Evolutionary conservation across 176 grass and related monocot species (phyloP).

Genomic region (Carex kokanica): DNA sequence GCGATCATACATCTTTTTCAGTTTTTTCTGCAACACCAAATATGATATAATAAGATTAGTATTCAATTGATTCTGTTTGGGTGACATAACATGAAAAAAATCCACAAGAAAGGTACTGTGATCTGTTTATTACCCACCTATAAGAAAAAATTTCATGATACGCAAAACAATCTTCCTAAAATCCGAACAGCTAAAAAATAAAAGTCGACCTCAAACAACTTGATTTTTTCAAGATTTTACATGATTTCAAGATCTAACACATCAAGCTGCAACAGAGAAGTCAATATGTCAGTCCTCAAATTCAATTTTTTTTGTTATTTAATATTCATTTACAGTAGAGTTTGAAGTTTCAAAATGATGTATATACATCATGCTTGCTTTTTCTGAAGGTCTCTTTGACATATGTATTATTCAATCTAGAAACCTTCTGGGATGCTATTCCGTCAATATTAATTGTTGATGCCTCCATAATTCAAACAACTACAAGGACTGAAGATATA

Average conservation of each 20-base stretch:
- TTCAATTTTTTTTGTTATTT: neutral
- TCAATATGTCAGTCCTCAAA: neutral
- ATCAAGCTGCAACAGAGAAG: too few relatives aligned
- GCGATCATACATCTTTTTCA: too few relatives aligned
- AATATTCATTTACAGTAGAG: neutral
- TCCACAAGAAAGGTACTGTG: too few relatives aligned
- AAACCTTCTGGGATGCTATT: neutral
- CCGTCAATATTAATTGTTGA: neutral
- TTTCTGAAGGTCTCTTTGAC: neutral
- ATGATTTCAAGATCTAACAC: neutral
- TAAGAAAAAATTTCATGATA: neutral
- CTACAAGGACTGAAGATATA: neutral
- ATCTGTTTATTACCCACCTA: neutral
- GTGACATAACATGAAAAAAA: too few relatives aligned
- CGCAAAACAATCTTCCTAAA: neutral
- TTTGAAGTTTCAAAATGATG: neutral
- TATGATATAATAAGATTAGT: too few relatives aligned
- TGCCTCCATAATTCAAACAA: neutral
- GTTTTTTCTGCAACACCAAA: too few relatives aligned
- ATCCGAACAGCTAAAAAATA: neutral
- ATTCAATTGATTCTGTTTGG: too few relatives aligned
- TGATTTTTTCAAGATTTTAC: neutral
- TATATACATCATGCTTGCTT: neutral
- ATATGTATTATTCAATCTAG: neutral
- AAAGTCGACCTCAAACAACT: neutral